Conservation (phyloP, 148 eudicot species). For the Rhododendron ferrugineum region DNA sequence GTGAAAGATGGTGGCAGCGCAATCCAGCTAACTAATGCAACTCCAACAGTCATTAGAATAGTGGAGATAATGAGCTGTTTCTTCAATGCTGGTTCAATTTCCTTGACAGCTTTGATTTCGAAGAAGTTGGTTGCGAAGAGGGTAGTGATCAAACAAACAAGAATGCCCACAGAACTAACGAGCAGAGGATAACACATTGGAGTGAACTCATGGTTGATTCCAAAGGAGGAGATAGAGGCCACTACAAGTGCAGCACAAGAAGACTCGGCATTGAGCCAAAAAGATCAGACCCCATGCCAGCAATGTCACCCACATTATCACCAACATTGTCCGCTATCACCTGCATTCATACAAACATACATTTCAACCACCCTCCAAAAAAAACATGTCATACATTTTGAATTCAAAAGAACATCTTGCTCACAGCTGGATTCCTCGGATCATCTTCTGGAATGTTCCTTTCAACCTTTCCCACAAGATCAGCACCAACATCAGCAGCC, state of each 20-base stretch:
- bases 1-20: constrained; percentile 76
- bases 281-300: constrained; percentile 83
- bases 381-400: too few species aligned
- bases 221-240: constrained; percentile 65
- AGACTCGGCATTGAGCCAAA: constrained; percentile 59
- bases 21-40: constrained; percentile 56
- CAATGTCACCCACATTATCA: constrained; percentile 69
- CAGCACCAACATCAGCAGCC: constrained; percentile 94
- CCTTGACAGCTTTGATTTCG: constrained; percentile 62
- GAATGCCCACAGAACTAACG: constrained; percentile 54
- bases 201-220: constrained; percentile 51
- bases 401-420: constrained; percentile 6
- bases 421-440: constrained; percentile 88
- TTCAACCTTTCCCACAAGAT: constrained; percentile 87
- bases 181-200: constrained; percentile 54
- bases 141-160: constrained; percentile 62
- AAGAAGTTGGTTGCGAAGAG: constrained; percentile 73
- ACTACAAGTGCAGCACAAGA: constrained; percentile 67
- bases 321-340: constrained; percentile 87
- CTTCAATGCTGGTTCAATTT: constrained; percentile 76
- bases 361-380: not conserved
- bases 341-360: constrained; percentile 17
- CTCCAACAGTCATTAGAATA: constrained; percentile 62
- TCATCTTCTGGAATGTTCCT: constrained; percentile 88
- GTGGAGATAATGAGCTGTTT: constrained; percentile 79